Conservation (phyloP, 495 filamentous ascomycete species). For the Poronia punctata region DNA sequence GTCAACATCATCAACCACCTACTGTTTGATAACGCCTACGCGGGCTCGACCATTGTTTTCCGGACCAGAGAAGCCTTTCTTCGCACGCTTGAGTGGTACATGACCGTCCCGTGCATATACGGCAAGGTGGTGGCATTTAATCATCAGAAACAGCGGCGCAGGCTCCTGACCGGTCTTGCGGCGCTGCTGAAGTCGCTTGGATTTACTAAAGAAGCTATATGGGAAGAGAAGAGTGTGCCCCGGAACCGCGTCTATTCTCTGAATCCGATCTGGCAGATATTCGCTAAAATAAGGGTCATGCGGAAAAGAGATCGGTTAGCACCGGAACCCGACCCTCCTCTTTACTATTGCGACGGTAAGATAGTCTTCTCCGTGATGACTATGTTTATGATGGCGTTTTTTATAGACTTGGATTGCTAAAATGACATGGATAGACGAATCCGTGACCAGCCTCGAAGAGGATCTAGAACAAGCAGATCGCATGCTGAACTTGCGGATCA, state of each 20-base stretch:
- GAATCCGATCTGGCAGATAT: not conserved
- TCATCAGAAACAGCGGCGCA: slow-evolving; percentile 9
- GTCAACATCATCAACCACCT: slow-evolving; percentile 38
- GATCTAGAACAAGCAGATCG: slow-evolving; percentile 7
- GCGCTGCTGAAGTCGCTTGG: slow-evolving; percentile 19
- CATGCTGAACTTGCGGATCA: slow-evolving; percentile 16
- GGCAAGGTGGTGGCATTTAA: slow-evolving; percentile 14
- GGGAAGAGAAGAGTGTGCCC: slow-evolving; percentile 3
- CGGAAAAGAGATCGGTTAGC: too few species aligned
- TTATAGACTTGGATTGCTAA: not conserved
- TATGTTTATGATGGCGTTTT: not conserved
- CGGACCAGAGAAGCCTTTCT: slow-evolving; percentile 11
- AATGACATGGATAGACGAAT: not conserved
- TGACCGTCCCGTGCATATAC: slow-evolving; percentile 12
- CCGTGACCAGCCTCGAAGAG: not conserved
- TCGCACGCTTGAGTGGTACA: slow-evolving; percentile 27
- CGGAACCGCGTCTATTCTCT: too few species aligned
- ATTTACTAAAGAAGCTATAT: slow-evolving; percentile 10
- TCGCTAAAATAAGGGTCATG: not conserved
- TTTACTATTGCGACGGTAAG: too few species aligned
- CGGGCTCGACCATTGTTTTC: slow-evolving; percentile 25
- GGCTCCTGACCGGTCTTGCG: slow-evolving; percentile 22
- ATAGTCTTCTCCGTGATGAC: too few species aligned
- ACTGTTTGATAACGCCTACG: slow-evolving; percentile 30
- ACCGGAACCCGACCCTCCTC: too few species aligned